Evolutionary conservation across 2,329 filamentous ascomycete genomes (phyloP).

Genomic region (Xylaria sp.): DNA sequence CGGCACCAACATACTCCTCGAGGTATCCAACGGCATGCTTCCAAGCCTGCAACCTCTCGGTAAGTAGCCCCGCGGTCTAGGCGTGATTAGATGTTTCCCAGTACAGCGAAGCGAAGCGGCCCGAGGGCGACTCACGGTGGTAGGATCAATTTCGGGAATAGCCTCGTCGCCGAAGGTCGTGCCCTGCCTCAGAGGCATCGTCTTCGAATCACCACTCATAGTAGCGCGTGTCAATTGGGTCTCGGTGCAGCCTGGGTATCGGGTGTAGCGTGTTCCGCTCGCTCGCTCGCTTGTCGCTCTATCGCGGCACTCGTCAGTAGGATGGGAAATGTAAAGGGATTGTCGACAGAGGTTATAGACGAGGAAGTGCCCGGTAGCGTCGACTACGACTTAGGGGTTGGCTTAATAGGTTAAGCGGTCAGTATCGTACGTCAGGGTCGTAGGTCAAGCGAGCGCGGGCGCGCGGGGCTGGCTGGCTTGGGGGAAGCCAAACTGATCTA

Average conservation of each 20-base stretch:
- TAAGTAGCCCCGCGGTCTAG: conserved; percentile 78
- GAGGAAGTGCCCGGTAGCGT: neutral
- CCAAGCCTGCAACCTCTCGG: conserved; percentile 90
- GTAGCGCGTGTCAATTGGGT: conserved; percentile 3
- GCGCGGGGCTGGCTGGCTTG: neutral
- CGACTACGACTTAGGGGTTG: neutral
- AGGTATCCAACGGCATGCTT: conserved; percentile 92
- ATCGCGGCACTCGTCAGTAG: neutral
- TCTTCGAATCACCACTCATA: conserved; percentile 42
- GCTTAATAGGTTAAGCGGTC: neutral
- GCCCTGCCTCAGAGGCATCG: conserved; percentile 53
- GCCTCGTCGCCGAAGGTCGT: conserved; percentile 62
- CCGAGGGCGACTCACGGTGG: conserved; percentile 52
- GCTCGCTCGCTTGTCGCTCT: neutral
- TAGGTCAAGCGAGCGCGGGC: conserved; percentile 8
- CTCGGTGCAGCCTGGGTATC: neutral
- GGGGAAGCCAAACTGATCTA: conserved; percentile 19
- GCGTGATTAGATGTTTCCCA: conserved; percentile 14
- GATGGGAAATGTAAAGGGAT: neutral
- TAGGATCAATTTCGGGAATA: conserved; percentile 63
- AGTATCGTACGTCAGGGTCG: conserved; percentile 4
- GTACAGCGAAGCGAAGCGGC: conserved; percentile 3
- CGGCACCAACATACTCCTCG: conserved; percentile 84
- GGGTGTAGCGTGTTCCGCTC: too few species aligned
- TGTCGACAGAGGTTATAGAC: conserved; percentile 1